A percentile compares a stretch with the other conserved stretches of the same genome.
phyloP scores from a whole-genome alignment of 257 asterid genomes.

The Ocimum tenuiflorum region DNA sequence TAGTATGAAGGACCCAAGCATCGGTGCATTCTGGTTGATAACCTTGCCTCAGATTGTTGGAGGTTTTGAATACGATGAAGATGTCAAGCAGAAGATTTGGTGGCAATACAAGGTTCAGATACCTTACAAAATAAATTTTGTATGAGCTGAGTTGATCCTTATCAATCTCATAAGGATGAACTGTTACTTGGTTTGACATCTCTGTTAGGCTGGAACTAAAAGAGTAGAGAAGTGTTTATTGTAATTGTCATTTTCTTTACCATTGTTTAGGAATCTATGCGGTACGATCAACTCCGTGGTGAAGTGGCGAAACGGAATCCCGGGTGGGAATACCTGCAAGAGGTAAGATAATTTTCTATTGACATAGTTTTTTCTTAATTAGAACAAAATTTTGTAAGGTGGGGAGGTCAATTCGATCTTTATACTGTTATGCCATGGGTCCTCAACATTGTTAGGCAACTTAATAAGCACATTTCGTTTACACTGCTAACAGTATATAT shows the following conservation, averaged over 20 bases:
- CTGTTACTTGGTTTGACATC: background rate
- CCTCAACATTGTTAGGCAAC: background rate
- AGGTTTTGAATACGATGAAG: constrained; percentile 81
- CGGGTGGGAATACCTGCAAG: constrained; percentile 97
- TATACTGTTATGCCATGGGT: background rate
- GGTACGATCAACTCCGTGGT: constrained; percentile 87
- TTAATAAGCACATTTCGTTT: background rate
- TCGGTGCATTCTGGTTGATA: constrained; percentile 95
- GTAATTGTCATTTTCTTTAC: background rate
- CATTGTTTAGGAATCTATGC: constrained; percentile 66
- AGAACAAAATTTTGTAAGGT: too few species aligned
- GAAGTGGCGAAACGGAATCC: constrained; percentile 76
- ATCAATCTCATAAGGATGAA: background rate
- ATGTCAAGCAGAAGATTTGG: constrained; percentile 91
- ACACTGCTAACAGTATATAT: constrained; percentile 12
- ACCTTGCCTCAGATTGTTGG: constrained; percentile 89
- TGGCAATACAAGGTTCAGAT: constrained; percentile 80
- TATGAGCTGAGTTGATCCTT: background rate
- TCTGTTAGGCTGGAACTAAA: constrained; percentile 5
- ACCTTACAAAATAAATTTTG: background rate
- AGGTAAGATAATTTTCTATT: constrained; percentile 39
- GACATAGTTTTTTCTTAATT: background rate
- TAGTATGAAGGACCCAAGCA: constrained; percentile 95
- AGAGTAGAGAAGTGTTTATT: background rate
- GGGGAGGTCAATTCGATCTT: background rate